Percentiles rank a stretch among this genome's conserved stretches.
Evolutionary conservation across 108 stramenopile species (phyloP).

Genomic region (Cafeteria roenbergensis): DNA sequence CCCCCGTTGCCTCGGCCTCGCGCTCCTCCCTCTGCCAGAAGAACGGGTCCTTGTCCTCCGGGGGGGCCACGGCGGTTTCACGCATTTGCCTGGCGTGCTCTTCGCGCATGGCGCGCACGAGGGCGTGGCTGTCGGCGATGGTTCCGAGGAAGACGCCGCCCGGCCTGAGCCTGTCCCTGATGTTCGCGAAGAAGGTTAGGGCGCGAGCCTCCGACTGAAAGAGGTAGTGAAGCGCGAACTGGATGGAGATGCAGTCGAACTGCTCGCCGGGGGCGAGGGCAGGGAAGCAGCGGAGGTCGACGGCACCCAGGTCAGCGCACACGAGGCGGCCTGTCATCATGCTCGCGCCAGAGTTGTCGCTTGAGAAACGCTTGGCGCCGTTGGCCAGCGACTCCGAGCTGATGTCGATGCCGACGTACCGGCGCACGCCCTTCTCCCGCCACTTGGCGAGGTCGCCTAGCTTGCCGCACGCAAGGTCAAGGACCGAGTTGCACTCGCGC

Average conservation of each 20-base stretch:
- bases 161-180: background rate
- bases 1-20: too few species aligned
- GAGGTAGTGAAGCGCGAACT: conserved; percentile 9
- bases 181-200: background rate
- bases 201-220: background rate
- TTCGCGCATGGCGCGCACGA: background rate
- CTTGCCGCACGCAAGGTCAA: conserved; percentile 8
- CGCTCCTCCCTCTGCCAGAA: too few species aligned
- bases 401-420: conserved; percentile 3
- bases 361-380: background rate
- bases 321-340: background rate
- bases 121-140: background rate
- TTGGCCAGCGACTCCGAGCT: background rate
- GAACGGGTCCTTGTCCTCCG: background rate
- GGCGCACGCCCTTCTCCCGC: background rate
- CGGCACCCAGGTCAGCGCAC: background rate
- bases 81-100: background rate
- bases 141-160: conserved; percentile 7
- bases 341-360: background rate
- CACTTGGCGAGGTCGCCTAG: conserved; percentile 4
- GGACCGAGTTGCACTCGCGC: background rate
- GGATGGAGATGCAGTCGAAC: background rate
- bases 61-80: background rate
- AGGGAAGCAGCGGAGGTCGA: background rate
- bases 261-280: background rate